Percentiles rank a stretch among this genome's conserved stretches.
Evolutionary conservation across 257 asterid species (phyloP).

Genomic region (Salvia hispanica): DNA sequence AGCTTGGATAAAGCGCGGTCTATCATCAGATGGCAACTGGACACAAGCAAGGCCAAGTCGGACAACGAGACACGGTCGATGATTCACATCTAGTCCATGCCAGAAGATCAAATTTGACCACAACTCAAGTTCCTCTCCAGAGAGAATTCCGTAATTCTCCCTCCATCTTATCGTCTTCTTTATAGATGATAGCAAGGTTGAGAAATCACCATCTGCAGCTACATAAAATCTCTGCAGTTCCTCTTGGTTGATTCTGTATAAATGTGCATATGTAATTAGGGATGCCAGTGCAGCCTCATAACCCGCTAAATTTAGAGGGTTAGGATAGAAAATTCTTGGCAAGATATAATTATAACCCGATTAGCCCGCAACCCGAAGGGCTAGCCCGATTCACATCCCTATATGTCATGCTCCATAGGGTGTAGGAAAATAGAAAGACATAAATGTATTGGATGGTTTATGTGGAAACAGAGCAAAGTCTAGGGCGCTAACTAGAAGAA

Average conservation of each 20-base stretch:
- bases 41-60: conserved; percentile 88
- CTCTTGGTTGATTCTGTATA: conserved; percentile 63
- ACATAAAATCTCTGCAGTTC: conserved; percentile 75
- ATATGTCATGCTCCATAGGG: conserved; percentile 39
- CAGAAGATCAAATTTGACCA: conserved; percentile 92
- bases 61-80: conserved; percentile 75
- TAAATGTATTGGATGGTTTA: conserved; percentile 10
- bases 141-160: conserved; percentile 77
- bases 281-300: too few species aligned
- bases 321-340: too few species aligned
- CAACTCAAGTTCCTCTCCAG: conserved; percentile 75
- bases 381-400: too few species aligned
- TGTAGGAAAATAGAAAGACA: conserved; percentile 10
- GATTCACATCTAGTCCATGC: conserved; percentile 82
- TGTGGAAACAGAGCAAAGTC: neutral
- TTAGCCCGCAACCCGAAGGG: too few species aligned
- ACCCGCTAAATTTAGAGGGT: too few species aligned
- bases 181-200: conserved; percentile 60
- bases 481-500: neutral
- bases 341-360: too few species aligned
- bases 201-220: conserved; percentile 72
- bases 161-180: conserved; percentile 92
- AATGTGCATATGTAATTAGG: conserved; percentile 21
- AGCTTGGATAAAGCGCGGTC: conserved; percentile 92
- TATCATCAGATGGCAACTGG: conserved; percentile 61